Evolutionary conservation across 306 rosid species (phyloP).

Genomic region (Sicyos edulis): DNA sequence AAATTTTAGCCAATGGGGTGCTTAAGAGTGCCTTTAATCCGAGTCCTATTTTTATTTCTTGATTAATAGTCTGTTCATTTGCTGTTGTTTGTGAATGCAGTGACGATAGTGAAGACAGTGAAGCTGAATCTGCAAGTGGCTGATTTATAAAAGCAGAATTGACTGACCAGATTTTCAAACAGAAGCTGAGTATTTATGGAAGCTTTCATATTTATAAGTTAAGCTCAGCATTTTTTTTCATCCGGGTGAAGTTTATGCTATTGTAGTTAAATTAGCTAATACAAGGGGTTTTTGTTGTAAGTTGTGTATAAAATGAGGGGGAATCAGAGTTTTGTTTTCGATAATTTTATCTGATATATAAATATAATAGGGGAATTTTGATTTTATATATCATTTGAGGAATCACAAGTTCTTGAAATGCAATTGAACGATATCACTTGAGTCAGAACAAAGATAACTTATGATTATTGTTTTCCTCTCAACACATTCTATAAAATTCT

Average conservation of each 20-base stretch:
- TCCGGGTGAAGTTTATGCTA: conserved; percentile 26
- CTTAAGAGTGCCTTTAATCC: background rate
- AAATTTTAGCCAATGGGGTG: background rate
- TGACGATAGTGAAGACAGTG: conserved; percentile 78
- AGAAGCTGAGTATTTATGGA: background rate
- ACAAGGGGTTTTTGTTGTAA: background rate
- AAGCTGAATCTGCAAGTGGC: conserved; percentile 47
- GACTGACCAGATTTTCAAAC: background rate
- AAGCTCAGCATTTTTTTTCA: conserved; percentile 29
- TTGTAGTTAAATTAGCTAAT: background rate
- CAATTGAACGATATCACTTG: too few species aligned
- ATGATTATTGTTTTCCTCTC: too few species aligned
- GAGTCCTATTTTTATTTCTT: background rate
- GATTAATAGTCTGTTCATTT: background rate
- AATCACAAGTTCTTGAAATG: background rate
- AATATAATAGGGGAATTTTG: background rate
- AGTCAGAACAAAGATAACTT: too few species aligned
- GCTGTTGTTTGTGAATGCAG: conserved; percentile 35
- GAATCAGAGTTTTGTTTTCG: background rate
- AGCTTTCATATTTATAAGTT: background rate
- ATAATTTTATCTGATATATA: background rate
- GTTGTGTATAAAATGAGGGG: conserved; percentile 16
- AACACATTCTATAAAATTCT: too few species aligned
- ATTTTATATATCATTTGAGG: background rate
- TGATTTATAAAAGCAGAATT: conserved; percentile 22